Percentiles rank a stretch among this genome's conserved stretches.
Evolutionary conservation across 1,284 basidiomycete genomes (phyloP).

Genomic region (Ganoderma meredithae): DNA sequence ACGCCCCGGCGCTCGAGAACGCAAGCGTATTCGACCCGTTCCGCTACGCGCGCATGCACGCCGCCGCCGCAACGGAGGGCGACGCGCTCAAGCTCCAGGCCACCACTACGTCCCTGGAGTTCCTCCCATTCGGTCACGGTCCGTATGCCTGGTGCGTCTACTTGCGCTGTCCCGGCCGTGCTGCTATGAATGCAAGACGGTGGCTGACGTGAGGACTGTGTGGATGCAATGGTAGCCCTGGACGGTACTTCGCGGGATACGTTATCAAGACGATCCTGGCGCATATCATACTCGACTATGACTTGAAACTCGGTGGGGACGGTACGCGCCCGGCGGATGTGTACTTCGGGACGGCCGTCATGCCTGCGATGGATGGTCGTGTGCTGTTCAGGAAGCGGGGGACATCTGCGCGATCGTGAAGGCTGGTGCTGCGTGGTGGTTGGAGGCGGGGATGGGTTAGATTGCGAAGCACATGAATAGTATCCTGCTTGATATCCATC

Average conservation of each 20-base stretch:
- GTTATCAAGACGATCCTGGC: slow-evolving; percentile 55
- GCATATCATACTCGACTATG: slow-evolving; percentile 53
- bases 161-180: neutral
- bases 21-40: slow-evolving; percentile 18
- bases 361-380: slow-evolving; percentile 15
- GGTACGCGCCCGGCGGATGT: slow-evolving; percentile 35
- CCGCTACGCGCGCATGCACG: slow-evolving; percentile 21
- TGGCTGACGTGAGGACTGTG: neutral
- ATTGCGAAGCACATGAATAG: too few relatives aligned
- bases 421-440: too few relatives aligned
- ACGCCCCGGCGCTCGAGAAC: slow-evolving; percentile 21
- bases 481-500: too few relatives aligned
- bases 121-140: slow-evolving; percentile 39
- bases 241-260: slow-evolving; percentile 54
- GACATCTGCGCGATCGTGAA: neutral
- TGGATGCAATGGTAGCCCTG: slow-evolving; percentile 43
- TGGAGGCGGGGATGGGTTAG: too few relatives aligned
- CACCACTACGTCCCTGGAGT: slow-evolving; percentile 35
- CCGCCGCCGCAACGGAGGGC: slow-evolving; percentile 10
- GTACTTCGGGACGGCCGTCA: slow-evolving; percentile 2
- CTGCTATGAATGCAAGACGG: neutral
- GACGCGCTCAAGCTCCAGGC: slow-evolving; percentile 36
- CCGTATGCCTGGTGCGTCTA: neutral
- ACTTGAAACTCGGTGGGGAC: slow-evolving; percentile 49
- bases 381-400: slow-evolving; percentile 24